These are phyloP conservation scores for Macroventuria anomochaeta DNA, from an alignment of 2,329 filamentous ascomycete genomes.

Conservation along the genomic window DNA sequence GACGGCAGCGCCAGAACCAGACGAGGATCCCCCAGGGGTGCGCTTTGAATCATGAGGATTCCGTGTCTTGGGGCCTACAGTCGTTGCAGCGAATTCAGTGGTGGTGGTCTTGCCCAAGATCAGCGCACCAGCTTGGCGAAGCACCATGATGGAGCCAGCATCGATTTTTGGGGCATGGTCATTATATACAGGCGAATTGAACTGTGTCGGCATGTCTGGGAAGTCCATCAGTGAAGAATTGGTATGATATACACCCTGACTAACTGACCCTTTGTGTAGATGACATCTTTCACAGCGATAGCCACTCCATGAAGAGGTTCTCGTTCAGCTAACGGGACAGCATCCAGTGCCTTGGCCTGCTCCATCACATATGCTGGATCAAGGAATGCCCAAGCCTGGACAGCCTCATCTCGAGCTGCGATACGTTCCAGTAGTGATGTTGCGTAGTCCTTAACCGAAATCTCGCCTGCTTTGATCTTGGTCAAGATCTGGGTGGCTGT, in stretches of 20 bases:
- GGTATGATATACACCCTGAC: not conserved
- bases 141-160: conserved; percentile 59
- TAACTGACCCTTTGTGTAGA: conserved; percentile 52
- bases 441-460: conserved; percentile 41
- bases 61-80: conserved; percentile 59
- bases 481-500: conserved; percentile 33
- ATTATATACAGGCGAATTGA: conserved; percentile 63
- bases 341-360: conserved; percentile 60
- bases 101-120: conserved; percentile 66
- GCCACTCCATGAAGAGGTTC: conserved; percentile 65
- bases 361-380: conserved; percentile 52
- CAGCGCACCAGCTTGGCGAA: conserved; percentile 63
- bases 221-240: not conserved
- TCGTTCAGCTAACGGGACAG: conserved; percentile 55
- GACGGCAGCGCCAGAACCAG: conserved; percentile 70
- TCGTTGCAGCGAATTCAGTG: conserved; percentile 68
- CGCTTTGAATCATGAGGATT: conserved; percentile 63
- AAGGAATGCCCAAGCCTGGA: conserved; percentile 44
- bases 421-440: conserved; percentile 38
- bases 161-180: conserved; percentile 56
- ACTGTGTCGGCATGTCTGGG: conserved; percentile 62
- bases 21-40: conserved; percentile 72
- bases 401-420: conserved; percentile 29
- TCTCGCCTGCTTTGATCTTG: conserved; percentile 30
- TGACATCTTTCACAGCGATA: conserved; percentile 67